phyloP scores from a whole-genome alignment of 768 basidiomycete species.

The Hortiboletus campestris region DNA sequence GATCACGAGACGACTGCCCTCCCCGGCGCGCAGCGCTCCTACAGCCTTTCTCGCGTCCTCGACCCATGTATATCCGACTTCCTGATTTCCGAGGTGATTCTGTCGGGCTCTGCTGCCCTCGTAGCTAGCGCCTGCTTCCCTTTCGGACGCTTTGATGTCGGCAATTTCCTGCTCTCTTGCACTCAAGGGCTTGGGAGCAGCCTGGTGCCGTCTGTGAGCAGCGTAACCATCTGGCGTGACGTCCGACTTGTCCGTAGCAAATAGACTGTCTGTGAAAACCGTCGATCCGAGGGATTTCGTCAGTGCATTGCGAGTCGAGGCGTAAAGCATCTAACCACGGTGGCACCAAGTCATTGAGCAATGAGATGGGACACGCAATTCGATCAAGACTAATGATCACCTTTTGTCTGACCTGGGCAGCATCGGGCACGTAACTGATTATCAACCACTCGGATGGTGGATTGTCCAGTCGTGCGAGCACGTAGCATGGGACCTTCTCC shows the following conservation, averaged over 20 bases:
- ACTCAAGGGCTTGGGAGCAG: slow-evolving; percentile 81
- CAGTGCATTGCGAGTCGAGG: slow-evolving; percentile 69
- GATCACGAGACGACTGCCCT: slow-evolving; percentile 55
- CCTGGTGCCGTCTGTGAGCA: slow-evolving; percentile 65
- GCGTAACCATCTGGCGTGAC: slow-evolving; percentile 68
- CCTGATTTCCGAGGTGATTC: slow-evolving; percentile 54
- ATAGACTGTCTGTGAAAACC: slow-evolving; percentile 70
- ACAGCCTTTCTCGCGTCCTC: slow-evolving; percentile 65
- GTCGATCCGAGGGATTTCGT: slow-evolving; percentile 73
- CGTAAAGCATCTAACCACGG: slow-evolving; percentile 75
- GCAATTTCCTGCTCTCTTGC: slow-evolving; percentile 80
- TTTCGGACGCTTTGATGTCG: slow-evolving; percentile 74
- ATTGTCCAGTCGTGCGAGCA: slow-evolving; percentile 64
- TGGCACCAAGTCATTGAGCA: not conserved
- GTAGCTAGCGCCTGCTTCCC: slow-evolving; percentile 50
- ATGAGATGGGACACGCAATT: not conserved
- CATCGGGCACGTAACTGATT: slow-evolving; percentile 80
- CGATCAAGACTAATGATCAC: slow-evolving; percentile 34
- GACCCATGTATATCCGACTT: slow-evolving; percentile 66
- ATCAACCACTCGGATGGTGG: slow-evolving; percentile 67
- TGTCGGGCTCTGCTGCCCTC: slow-evolving; percentile 56
- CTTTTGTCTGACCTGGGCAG: slow-evolving; percentile 80
- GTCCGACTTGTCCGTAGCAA: slow-evolving; percentile 72
- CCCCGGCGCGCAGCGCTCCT: slow-evolving; percentile 47
- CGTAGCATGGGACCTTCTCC: slow-evolving; percentile 67